Evolutionary conservation across 495 filamentous ascomycete species (phyloP), one percentile per base, ranked within the genome.

Genomic region (Lasiosphaeria ovina): DNA sequence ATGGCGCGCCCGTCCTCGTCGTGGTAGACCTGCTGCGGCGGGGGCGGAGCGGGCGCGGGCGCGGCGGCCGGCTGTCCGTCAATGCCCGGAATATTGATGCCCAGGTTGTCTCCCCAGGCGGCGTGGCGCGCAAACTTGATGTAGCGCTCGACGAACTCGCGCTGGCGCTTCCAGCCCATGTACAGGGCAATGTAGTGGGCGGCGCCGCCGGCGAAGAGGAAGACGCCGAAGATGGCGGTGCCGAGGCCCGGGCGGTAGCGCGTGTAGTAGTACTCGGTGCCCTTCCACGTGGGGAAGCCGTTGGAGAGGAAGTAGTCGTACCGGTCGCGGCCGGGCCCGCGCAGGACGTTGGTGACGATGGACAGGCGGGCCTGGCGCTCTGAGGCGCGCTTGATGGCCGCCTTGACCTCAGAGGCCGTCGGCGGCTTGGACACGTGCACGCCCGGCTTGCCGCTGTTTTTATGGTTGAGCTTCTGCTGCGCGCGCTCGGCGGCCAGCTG

Each of bases 251-350:
- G 94, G 34, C 94, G 84, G 81, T 91, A 97, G 6, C 94, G 88
- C 57, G 81, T 87, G 77, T 98, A 99, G 81, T 97, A 98, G 80
- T 98, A 99, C 55, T 93, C 95, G 16, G 94, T 97, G 38, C 95
- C 94, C 72, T 89, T 90, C 94, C 95, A 98, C 52, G 83, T 86
- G 10, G 94, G 94, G 75, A 99, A 99, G 24, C 94, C 94, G 75
- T 97, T 91, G 67, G 79, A 81, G 56, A 99, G 78, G 78, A 99
- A 99, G 73, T 97, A 86, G 73, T 99, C 93, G 72, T 99, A 99
- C 55, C 95, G 89, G 66, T 89, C 91, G 47, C 95, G 84, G 24
- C 77, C 77, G 3, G 85, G 77, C 2, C 93, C 92, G 56, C 89
- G 87, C 24, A 99, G 85, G 66, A 99, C 88, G 63, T 90, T 88